Conservation (phyloP, 805 yeast species). For the Saturnispora bothae region DNA sequence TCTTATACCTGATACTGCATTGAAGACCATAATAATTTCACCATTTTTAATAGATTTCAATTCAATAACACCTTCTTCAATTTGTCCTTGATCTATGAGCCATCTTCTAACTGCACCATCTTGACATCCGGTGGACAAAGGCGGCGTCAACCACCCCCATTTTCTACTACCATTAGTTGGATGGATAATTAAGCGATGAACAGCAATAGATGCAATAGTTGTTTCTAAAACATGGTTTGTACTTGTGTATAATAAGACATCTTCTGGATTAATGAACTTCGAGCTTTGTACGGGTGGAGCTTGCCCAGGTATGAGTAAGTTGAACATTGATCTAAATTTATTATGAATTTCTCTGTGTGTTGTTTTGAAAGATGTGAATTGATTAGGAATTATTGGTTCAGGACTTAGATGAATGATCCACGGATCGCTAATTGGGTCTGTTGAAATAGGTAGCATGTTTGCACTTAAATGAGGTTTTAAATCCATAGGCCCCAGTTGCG, state of each 20-base stretch:
- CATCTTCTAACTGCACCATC: conserved; percentile 73
- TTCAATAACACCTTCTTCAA: conserved; percentile 24
- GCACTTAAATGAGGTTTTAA: conserved; percentile 5
- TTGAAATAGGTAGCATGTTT: neutral
- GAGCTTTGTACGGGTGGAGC: conserved; percentile 13
- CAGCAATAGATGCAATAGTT: conserved; percentile 70
- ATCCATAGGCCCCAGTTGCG: neutral
- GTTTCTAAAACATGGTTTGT: conserved; percentile 66
- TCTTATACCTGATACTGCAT: conserved; percentile 75
- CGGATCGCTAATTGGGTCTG: conserved; percentile 10
- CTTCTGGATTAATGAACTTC: conserved; percentile 23
- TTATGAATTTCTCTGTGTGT: conserved; percentile 58
- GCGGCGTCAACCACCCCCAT: conserved; percentile 71
- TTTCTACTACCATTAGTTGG: conserved; percentile 21
- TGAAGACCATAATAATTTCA: conserved; percentile 61
- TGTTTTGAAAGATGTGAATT: conserved; percentile 83
- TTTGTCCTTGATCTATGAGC: conserved; percentile 30
- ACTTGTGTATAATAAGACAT: conserved; percentile 61
- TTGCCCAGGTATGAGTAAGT: conserved; percentile 25
- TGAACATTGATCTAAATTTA: conserved; percentile 42
- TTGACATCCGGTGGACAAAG: conserved; percentile 67
- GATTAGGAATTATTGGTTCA: conserved; percentile 43
- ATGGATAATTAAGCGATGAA: conserved; percentile 29
- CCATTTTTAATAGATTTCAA: conserved; percentile 46
- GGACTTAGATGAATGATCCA: conserved; percentile 61